These are phyloP conservation scores for Pythium dissotocum DNA, from an alignment of 352 stramenopile species.

Conservation along the genomic window DNA sequence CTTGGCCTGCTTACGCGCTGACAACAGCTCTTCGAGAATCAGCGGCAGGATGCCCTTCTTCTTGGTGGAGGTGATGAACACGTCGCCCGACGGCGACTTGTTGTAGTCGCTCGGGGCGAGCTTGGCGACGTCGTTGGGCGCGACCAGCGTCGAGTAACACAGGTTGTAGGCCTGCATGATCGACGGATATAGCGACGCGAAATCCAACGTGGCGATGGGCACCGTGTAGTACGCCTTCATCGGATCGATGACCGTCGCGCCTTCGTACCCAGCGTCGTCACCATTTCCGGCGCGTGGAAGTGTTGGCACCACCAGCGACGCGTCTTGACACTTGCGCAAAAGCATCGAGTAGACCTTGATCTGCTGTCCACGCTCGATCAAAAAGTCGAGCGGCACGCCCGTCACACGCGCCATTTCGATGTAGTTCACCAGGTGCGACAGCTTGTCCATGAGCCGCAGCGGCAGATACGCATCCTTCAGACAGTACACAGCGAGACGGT, in stretches of 20 bases:
- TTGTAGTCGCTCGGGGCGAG: constrained; percentile 79
- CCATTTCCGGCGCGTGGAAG: constrained; percentile 85
- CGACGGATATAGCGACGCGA: constrained; percentile 99
- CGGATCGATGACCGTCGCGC: constrained; percentile 98
- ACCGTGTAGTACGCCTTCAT: constrained; percentile 99
- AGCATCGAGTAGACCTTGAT: constrained; percentile 99
- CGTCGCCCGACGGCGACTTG: constrained; percentile 94
- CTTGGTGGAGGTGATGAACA: constrained; percentile 94
- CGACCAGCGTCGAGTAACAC: constrained; percentile 99
- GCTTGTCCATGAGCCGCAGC: constrained; percentile 97
- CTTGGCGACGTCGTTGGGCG: constrained; percentile 61
- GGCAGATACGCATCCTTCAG: constrained; percentile 98
- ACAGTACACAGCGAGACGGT: constrained; percentile 99
- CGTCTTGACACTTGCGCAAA: constrained; percentile 94
- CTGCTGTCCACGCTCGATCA: constrained; percentile 98
- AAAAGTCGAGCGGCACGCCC: constrained; percentile 96
- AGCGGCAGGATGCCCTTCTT: constrained; percentile 98
- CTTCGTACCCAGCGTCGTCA: constrained; percentile 94
- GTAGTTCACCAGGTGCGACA: constrained; percentile 99
- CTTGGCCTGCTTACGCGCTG: constrained; percentile 97
- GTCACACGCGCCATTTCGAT: constrained; percentile 99
- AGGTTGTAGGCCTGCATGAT: constrained; percentile 99
- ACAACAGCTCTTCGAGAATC: constrained; percentile 98
- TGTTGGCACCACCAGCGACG: constrained; percentile 96
- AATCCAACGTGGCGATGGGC: constrained; percentile 99